Base-by-base conservation (phyloP, 2,329 filamentous ascomycete genomes). In the Epichloe gansuensis region DNA sequence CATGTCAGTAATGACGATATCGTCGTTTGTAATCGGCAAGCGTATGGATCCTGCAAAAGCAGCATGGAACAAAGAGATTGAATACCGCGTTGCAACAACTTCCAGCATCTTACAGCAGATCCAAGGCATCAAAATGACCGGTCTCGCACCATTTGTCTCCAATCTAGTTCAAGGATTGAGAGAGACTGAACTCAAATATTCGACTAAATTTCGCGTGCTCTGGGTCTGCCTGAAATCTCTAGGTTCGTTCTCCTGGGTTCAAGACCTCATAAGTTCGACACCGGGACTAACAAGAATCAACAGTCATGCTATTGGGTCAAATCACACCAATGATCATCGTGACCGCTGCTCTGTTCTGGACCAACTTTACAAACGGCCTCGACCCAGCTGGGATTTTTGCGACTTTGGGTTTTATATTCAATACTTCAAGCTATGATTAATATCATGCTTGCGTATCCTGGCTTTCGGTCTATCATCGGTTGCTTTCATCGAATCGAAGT, bases 21-120 rank as follows among this genome's bases (percentile, higher is more conserved):
- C 57, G 56, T 5, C 72, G 68, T 0, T 73, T 58, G 53, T 66
- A 69, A 62, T 75, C 74, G 0, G 71, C 67, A 44, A 61, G 63
- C 54, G 68, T 70, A 58, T 73, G 66, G 56, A 72, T 65, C 15
- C 69, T 64, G 43, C 75, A 62, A 1, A 68, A 70, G 2, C 46
- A 23, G 39, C 52, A 3, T 69, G 67, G 67, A 59, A 62, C 3
- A 51, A 57, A 41, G 61, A 60, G 12, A 61, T 63, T 13, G 60
- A 70, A 44, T 55, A 56, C n/a, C 63, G 68, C 25, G 58, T 69
- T 31, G 54, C 59, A 4, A 57, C 61, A 38, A 67, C 65, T 7
- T 58, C 63, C 0, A 57, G 57, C 3, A 60, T 65, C 37, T 60
- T 70, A 1, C 52, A 55, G 3, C 60, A 62, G 5, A 67, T 70